Base-by-base conservation (phyloP, 2,329 filamentous ascomycete genomes). In the Zymoseptoria ardabiliae region DNA sequence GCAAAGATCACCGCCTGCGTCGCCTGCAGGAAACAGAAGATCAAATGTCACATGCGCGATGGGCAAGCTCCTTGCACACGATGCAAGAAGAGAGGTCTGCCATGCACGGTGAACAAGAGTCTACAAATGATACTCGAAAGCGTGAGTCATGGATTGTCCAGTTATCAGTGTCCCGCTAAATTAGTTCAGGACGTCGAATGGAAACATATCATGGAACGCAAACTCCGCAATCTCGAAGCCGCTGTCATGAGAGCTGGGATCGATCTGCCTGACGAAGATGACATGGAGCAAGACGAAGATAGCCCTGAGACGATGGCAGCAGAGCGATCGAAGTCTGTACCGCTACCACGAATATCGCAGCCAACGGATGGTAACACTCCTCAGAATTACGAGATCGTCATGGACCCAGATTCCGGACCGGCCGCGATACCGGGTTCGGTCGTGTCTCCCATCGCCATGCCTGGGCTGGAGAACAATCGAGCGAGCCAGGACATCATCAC, bases 11-110 rank as follows among this genome's bases (percentile, higher is more conserved):
- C 69, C 7, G 74, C 74, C 2, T 76, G 74, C 59, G 73, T 75
- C 7, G 73, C 74, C 22, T 76, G 74, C 63, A 69, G 74, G 4
- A 75, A 75, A 61, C 72, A 74, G 64, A 75, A 76, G 71, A 72
- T 76, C 53, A 77, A 76, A 71, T 78, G 76, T 58, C 70, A 75
- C 57, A 77, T 77, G 74, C 61, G 64, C 53, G 70, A 73, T 56
- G 68, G 69, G 5, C 68, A 74, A 49, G 68, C 72, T 13, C 76
- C 74, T 4, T 78, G 75, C 63, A 68, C 70, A 2, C 64, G 76
- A 35, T 78, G 76, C 66, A 73, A 72, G 63, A 75, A 75, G 58
- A 67, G 74, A 52, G 73, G 73, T 28, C 59, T 77, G 13, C 67
- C 73, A 6, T 77, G 75, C 54, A 73, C 72, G 0, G 74, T 78